Base-by-base conservation (phyloP, 176 grass and related monocot genomes). In the Ampelocalamus luodianensis region DNA sequence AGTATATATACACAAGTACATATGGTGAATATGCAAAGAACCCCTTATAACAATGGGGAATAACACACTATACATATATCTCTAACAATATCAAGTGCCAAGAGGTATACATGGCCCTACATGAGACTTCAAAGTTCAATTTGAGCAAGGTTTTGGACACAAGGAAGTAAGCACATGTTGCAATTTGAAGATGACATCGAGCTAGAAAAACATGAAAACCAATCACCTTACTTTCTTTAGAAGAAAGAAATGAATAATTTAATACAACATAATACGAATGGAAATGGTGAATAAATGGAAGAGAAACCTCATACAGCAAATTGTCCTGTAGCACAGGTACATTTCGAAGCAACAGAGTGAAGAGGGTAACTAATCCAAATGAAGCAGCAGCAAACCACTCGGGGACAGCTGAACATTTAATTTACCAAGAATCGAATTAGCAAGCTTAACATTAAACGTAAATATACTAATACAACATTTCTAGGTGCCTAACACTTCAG, bases 291-390 rank as follows among this genome's bases (percentile, higher is more conserved):
- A 81, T 79, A 75, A 83, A 89, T 77, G 86, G 67, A 89, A 92
- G 75, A 89, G 91, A 91, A 99, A 94, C 90, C 86, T 96, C 96
- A 51, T 99, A 99, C 96, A 94, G 91, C 84, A 99, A 91, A 86
- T 96, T 99, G 42, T 92, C 72, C 81, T 99, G 96, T 85, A 99
- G 86, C 60, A 76, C 78, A 81, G 96, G 96, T 79, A 96, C 96
- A 85, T 99, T 99, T 79, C 93, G 93, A 76, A 99, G 85, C 84
- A 99, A 85, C 51, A 99, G 76, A 34, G 96, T 99, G 82, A 99
- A 92, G 72, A 96, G 65, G 2, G 93, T 94, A 66, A 98, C 93
- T 59, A 95, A 63, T 86, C 96, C 96, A 87, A 98, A 98, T 73
- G 90, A 70, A 23, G 87, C 90, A 54, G 96, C 93, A 89, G 96